Conservation (phyloP, 2,329 filamentous ascomycete genomes). For the Zalaria sp. region DNA sequence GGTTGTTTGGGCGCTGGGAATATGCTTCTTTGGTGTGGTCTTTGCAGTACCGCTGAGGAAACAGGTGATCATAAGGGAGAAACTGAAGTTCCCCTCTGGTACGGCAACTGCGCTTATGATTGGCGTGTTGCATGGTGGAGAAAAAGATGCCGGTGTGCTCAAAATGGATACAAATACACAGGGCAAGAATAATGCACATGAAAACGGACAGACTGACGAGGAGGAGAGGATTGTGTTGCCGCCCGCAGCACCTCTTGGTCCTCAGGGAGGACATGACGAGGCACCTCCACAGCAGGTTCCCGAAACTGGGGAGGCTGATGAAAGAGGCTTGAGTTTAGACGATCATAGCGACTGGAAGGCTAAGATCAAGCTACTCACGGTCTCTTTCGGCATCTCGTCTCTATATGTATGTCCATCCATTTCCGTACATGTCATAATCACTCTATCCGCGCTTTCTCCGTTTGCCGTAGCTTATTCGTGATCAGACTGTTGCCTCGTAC, state of each 20-base stretch:
- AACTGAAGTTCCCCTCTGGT: conserved; percentile 85
- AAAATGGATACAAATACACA: conserved; percentile 22
- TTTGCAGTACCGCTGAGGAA: conserved; percentile 85
- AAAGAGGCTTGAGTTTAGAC: conserved; percentile 18
- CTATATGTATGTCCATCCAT: conserved; percentile 24
- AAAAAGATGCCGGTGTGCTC: conserved; percentile 19
- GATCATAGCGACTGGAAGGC: conserved; percentile 43
- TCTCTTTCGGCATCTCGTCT: conserved; percentile 47
- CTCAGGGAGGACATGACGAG: not conserved
- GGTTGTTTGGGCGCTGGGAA: conserved; percentile 77
- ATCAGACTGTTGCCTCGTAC: conserved; percentile 69
- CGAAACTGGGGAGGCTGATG: not conserved
- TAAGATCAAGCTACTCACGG: conserved; percentile 44
- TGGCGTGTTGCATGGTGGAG: conserved; percentile 63
- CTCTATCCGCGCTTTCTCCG: not conserved
- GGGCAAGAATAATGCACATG: conserved; percentile 10
- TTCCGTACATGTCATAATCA: not conserved
- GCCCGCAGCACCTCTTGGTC: conserved; percentile 1
- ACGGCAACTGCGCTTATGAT: conserved; percentile 94
- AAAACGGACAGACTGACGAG: conserved; percentile 10
- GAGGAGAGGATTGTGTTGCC: conserved; percentile 2
- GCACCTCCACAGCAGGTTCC: conserved; percentile 7
- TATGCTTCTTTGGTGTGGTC: conserved; percentile 93
- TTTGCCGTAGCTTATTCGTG: too few relatives aligned
- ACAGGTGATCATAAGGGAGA: conserved; percentile 86